These are phyloP conservation scores for Elsinoe arachidis DNA, from an alignment of 2,329 filamentous ascomycete species.

Conservation along the genomic window DNA sequence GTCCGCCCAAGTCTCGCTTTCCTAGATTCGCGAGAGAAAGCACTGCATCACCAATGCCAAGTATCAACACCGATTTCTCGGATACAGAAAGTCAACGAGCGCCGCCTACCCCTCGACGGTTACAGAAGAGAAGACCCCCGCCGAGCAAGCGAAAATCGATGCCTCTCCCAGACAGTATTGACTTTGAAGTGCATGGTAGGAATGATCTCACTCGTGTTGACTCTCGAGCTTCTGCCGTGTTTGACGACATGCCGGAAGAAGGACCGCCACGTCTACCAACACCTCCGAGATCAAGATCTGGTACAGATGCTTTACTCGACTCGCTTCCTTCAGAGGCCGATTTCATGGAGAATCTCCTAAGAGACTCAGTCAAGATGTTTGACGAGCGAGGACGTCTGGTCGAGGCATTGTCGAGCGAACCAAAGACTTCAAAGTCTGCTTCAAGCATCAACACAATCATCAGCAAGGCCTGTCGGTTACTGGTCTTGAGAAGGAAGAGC, in stretches of 20 bases:
- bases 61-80: not conserved
- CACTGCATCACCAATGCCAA: not conserved
- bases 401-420: conserved; percentile 21
- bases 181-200: not conserved
- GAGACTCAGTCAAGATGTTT: conserved; percentile 37
- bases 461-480: conserved; percentile 30
- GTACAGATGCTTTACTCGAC: not conserved
- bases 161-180: conserved; percentile 3
- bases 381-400: conserved; percentile 34
- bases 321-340: conserved; percentile 10
- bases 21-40: not conserved
- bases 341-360: conserved; percentile 36
- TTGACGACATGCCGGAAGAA: not conserved
- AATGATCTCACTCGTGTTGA: not conserved
- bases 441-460: not conserved
- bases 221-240: not conserved
- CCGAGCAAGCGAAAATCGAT: not conserved
- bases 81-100: not conserved
- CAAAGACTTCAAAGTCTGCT: not conserved
- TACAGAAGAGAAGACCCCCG: not conserved
- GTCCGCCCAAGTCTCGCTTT: not conserved
- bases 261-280: not conserved
- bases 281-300: not conserved
- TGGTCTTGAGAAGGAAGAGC: conserved; percentile 36
- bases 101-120: not conserved